These are phyloP conservation scores for Scytalidium lignicola DNA, from an alignment of 2,329 filamentous ascomycete species.

Conservation along the genomic window DNA sequence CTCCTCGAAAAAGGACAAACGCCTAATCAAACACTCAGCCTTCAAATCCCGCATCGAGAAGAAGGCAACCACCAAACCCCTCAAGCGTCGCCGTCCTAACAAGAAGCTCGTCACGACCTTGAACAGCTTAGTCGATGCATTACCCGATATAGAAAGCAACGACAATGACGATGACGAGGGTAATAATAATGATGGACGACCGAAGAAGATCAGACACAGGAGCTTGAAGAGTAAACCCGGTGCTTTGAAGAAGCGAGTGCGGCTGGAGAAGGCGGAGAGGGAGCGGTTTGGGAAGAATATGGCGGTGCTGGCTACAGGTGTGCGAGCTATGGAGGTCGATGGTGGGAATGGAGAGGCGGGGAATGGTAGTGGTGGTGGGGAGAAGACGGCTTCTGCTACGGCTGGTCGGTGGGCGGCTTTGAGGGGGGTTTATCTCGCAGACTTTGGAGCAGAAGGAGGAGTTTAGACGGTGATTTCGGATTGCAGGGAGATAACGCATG, in stretches of 20 bases:
- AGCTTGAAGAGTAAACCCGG: conserved; percentile 72
- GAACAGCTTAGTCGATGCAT: conserved; percentile 70
- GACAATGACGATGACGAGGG: conserved; percentile 36
- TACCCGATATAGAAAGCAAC: conserved; percentile 55
- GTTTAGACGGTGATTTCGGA: conserved; percentile 45
- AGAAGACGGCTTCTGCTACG: conserved; percentile 29
- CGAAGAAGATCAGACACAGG: conserved; percentile 66
- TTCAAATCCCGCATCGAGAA: conserved; percentile 76
- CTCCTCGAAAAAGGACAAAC: conserved; percentile 78
- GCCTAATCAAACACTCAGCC: conserved; percentile 70
- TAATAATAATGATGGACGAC: conserved; percentile 33
- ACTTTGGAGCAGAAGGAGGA: conserved; percentile 87
- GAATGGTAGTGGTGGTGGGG: conserved; percentile 6
- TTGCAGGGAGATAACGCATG: no score
- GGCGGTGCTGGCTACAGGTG: conserved; percentile 54
- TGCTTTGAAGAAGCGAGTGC: conserved; percentile 78
- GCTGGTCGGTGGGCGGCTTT: conserved; percentile 73
- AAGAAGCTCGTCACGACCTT: conserved; percentile 77
- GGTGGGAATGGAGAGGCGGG: conserved; percentile 8
- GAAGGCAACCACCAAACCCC: conserved; percentile 38
- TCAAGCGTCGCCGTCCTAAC: conserved; percentile 61
- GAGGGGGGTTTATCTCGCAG: conserved; percentile 73
- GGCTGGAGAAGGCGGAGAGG: conserved; percentile 73
- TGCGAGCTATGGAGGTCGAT: conserved; percentile 14
- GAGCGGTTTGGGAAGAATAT: conserved; percentile 80